Evolutionary conservation across 257 asterid genomes (phyloP).

Genomic region (Euphrasia confusa): DNA sequence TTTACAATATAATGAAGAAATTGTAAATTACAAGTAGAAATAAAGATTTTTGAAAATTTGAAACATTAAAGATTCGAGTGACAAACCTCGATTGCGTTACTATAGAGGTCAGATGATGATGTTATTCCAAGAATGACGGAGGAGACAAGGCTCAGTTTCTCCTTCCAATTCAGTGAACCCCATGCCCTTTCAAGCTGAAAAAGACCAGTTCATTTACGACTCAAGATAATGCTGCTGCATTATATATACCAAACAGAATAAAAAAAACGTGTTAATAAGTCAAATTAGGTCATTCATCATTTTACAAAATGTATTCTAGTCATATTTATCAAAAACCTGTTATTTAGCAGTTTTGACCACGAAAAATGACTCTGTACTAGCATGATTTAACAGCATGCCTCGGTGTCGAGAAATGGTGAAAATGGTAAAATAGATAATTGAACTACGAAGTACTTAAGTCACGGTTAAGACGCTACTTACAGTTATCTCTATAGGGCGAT

Average conservation of each 20-base stretch:
- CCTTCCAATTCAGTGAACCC: slow-evolving; percentile 71
- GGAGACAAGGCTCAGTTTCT: slow-evolving; percentile 58
- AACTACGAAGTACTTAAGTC: background rate
- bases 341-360: background rate
- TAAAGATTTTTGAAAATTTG: background rate
- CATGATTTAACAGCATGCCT: background rate
- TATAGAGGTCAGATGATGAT: slow-evolving; percentile 47
- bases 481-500: slow-evolving; percentile 90
- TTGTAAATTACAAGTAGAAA: background rate
- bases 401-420: background rate
- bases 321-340: background rate
- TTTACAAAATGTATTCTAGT: background rate
- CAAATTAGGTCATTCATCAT: background rate
- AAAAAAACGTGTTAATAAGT: background rate
- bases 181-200: slow-evolving; percentile 90
- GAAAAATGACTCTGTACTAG: too few species aligned
- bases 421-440: background rate
- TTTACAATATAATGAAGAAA: background rate
- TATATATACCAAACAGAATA: background rate
- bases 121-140: slow-evolving; percentile 61
- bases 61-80: slow-evolving; percentile 4
- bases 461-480: slow-evolving; percentile 30
- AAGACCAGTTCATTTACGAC: slow-evolving; percentile 6
- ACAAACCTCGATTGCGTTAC: slow-evolving; percentile 45
- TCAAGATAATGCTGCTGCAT: slow-evolving; percentile 12